These are phyloP conservation scores for Leccinum pachyderme DNA, from an alignment of 1,284 basidiomycete genomes.

Conservation along the genomic window DNA sequence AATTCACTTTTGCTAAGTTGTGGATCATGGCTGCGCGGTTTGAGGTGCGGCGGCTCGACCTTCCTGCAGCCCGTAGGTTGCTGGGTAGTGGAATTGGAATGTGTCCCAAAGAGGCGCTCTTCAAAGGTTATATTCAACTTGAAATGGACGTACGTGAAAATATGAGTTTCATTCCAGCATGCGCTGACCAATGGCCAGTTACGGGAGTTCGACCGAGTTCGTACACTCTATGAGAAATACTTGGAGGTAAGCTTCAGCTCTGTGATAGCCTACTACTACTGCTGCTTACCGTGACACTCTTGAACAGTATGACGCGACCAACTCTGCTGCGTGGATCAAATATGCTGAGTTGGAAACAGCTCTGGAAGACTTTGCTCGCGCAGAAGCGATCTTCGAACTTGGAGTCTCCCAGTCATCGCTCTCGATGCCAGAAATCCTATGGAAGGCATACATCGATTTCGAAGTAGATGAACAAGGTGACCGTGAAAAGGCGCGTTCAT, in stretches of 20 bases:
- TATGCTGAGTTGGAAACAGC: slow-evolving; percentile 95
- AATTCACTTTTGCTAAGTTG: slow-evolving; percentile 96
- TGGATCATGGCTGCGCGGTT: slow-evolving; percentile 93
- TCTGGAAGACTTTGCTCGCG: slow-evolving; percentile 88
- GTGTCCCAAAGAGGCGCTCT: slow-evolving; percentile 92
- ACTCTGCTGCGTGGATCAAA: slow-evolving; percentile 94
- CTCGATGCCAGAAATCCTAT: slow-evolving; percentile 98
- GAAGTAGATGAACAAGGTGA: slow-evolving; percentile 90
- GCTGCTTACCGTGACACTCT: slow-evolving; percentile 4
- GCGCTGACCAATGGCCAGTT: slow-evolving; percentile 43
- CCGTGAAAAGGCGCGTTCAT: slow-evolving; percentile 75
- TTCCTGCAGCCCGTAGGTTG: slow-evolving; percentile 85
- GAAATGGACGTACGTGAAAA: slow-evolving; percentile 72
- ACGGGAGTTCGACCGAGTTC: slow-evolving; percentile 94
- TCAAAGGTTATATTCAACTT: slow-evolving; percentile 92
- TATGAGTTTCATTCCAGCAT: background rate
- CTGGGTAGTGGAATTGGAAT: slow-evolving; percentile 91
- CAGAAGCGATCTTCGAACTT: slow-evolving; percentile 94
- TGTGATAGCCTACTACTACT: background rate
- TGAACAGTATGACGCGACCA: slow-evolving; percentile 78
- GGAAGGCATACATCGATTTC: slow-evolving; percentile 98
- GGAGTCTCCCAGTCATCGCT: slow-evolving; percentile 88
- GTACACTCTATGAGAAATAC: slow-evolving; percentile 93
- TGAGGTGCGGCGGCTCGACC: slow-evolving; percentile 83
- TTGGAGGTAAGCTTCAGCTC: slow-evolving; percentile 60